These are phyloP conservation scores for Ilyonectria sp. DNA, from an alignment of 2,329 filamentous ascomycete genomes.

Conservation along the genomic window DNA sequence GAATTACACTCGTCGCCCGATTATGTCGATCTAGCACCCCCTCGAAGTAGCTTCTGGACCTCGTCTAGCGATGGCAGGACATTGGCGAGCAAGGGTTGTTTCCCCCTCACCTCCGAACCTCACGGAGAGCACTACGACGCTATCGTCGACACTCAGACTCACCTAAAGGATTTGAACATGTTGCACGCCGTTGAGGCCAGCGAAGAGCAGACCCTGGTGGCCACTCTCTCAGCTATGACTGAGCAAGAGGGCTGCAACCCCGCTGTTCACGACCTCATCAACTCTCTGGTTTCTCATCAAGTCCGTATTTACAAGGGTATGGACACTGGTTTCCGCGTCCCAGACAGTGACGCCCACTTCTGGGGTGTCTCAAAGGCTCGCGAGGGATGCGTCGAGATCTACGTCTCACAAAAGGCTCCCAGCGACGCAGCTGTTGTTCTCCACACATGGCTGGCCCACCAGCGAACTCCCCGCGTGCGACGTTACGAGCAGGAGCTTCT, in stretches of 20 bases:
- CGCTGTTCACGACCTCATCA: slow-evolving; percentile 20
- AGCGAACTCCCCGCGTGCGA: slow-evolving; percentile 16
- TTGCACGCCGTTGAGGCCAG: slow-evolving; percentile 32
- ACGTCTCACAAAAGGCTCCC: slow-evolving; percentile 27
- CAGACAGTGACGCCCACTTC: slow-evolving; percentile 29
- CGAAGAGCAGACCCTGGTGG: slow-evolving; percentile 30
- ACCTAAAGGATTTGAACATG: slow-evolving; percentile 32
- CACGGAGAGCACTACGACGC: slow-evolving; percentile 32
- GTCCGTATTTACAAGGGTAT: slow-evolving; percentile 35
- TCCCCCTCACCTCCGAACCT: slow-evolving; percentile 31
- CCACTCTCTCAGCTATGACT: slow-evolving; percentile 19
- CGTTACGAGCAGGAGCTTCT: slow-evolving; percentile 28
- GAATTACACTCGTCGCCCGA: slow-evolving; percentile 17
- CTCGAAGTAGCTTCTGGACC: slow-evolving; percentile 31
- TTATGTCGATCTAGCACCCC: slow-evolving; percentile 27
- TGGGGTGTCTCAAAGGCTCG: slow-evolving; percentile 31
- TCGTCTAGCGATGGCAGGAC: slow-evolving; percentile 23
- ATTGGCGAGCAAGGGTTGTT: slow-evolving; percentile 32
- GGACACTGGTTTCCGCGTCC: slow-evolving; percentile 31
- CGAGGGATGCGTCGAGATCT: slow-evolving; percentile 28
- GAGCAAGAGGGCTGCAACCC: slow-evolving; percentile 2
- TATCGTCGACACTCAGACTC: slow-evolving; percentile 31
- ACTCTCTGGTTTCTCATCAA: slow-evolving; percentile 11
- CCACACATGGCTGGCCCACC: slow-evolving; percentile 33
- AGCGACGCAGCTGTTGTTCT: slow-evolving; percentile 28